Conservation (phyloP, 148 eudicot species). For the Persicaria tinctoria region DNA sequence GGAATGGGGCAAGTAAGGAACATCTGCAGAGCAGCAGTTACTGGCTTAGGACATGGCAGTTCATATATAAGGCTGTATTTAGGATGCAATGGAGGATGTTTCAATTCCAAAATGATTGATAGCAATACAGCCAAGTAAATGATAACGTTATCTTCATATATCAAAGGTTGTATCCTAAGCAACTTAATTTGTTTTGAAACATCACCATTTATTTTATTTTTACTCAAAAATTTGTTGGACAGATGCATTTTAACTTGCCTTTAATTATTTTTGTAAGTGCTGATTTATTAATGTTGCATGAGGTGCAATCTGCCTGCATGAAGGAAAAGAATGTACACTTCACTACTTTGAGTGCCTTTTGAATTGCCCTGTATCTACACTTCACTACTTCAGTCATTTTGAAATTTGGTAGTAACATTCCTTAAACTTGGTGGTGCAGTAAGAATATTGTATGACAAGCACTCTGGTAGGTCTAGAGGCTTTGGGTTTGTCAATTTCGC, state of each 20-base stretch:
- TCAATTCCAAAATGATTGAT: not conserved
- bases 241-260: not conserved
- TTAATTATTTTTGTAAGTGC: not conserved
- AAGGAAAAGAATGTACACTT: too few species aligned
- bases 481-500: slow-evolving; percentile 74
- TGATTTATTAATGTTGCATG: not conserved
- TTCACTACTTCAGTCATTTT: not conserved
- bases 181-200: not conserved
- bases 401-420: not conserved
- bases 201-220: not conserved
- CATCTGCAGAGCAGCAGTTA: not conserved
- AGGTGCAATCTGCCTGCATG: too few species aligned
- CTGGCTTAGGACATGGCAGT: not conserved
- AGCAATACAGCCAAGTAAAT: not conserved
- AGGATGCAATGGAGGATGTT: not conserved
- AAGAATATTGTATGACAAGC: slow-evolving; percentile 78
- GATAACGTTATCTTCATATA: not conserved
- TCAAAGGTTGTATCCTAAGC: not conserved
- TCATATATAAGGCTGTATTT: not conserved
- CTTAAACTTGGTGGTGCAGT: slow-evolving; percentile 26
- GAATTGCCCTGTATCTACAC: not conserved
- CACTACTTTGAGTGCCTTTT: not conserved
- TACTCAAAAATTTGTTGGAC: not conserved
- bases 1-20: not conserved
- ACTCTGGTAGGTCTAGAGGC: slow-evolving; percentile 79